Evolutionary conservation across 1,284 basidiomycete species (phyloP), one percentile per base, ranked within the genome.

Genomic region (Ceraceosorus guamensis): DNA sequence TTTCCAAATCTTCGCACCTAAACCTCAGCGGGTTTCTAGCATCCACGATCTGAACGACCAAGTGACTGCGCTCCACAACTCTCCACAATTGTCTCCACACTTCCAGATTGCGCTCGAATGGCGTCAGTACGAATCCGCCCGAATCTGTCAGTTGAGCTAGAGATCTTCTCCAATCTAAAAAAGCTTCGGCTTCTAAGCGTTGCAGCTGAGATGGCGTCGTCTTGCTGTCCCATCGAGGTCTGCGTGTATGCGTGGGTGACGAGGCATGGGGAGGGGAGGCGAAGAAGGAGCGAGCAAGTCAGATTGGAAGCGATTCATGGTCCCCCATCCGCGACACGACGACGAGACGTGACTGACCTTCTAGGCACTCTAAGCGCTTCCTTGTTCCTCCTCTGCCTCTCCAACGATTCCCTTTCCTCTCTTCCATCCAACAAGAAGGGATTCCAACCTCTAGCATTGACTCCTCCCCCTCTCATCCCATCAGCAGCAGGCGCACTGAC

Each of bases 381-480:
- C 46, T 65, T 68, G 61, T 76, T 75, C 54, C 67, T 61, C 14
- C 56, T 54, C 50, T 75, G 72, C 50, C 67, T 67, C 24, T 62
- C 56, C 53, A 71, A 60, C 46, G 70, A 62, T 44, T 83, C 85
- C 63, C 82, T 81, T 78, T 97, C 91, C 75, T 98, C 89, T 58
- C 87, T 83, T 16, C 87, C 85, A 4, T 83, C 84, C 46, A 96
- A 83, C 44, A 98, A 83, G 77, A 88, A 91, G 0, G 93, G 90
- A 77, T 98, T 97, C 48, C 57, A 60, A 16, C 56, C 60, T 16
- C 53, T 34, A 8, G 37, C 37, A 8, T 8, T 8, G 8, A n/a
- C 8, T 8, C 37, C 37, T n/a, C n/a, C n/a, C n/a, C n/a, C n/a
- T n/a, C n/a, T n/a, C 7, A 35, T 33, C 31, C 57, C 57, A 24